Conservation (phyloP, 345 rosid species). For the Turritis glabra region DNA sequence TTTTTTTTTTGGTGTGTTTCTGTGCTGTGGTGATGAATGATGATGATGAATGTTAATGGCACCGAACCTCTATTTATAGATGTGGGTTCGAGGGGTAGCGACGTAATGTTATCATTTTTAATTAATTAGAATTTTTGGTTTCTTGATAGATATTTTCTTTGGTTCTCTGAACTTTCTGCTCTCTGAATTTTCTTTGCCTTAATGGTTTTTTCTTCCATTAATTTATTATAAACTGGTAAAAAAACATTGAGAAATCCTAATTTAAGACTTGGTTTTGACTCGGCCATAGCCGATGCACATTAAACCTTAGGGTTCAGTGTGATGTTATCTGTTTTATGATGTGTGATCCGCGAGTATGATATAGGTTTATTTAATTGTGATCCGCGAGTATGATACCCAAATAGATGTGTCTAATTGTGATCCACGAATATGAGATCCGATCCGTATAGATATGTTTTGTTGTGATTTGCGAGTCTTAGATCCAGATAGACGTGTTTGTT, state of each 20-base stretch:
- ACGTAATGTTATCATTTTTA: background rate
- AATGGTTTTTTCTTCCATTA: background rate
- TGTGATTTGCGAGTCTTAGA: background rate
- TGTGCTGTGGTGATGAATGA: background rate
- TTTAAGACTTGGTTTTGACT: background rate
- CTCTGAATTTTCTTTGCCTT: background rate
- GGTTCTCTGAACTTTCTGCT: background rate
- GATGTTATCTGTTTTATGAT: background rate
- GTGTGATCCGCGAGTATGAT: background rate
- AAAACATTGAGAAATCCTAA: background rate
- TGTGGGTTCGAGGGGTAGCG: background rate
- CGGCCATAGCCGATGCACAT: background rate
- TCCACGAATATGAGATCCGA: background rate
- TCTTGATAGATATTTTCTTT: background rate
- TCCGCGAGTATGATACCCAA: background rate
- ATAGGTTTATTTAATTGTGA: background rate
- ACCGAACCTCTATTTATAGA: slow-evolving; percentile 23
- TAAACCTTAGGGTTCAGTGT: background rate
- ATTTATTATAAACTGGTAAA: background rate
- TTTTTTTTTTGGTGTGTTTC: background rate
- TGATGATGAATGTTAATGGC: slow-evolving; percentile 5
- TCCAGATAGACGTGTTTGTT: background rate
- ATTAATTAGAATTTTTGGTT: background rate
- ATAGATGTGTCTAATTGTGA: background rate
- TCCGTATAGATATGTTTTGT: background rate